Evolutionary conservation across 768 basidiomycete genomes (phyloP).

Genomic region (Arthromyces matolae): DNA sequence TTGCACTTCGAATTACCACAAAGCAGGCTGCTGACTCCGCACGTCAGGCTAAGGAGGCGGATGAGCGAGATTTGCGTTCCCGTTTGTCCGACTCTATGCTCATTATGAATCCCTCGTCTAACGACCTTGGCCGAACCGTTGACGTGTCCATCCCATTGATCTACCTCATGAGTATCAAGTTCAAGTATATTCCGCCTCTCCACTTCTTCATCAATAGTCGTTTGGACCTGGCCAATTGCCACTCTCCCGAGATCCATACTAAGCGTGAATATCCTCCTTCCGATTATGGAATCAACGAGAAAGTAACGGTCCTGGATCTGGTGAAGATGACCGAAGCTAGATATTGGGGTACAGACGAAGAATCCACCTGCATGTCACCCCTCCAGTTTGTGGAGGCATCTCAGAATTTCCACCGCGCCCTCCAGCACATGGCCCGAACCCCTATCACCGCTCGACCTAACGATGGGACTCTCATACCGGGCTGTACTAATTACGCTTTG

Average conservation of each 20-base stretch:
- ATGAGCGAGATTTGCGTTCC: background rate
- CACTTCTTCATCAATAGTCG: conserved; percentile 4
- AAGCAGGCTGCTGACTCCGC: background rate
- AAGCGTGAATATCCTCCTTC: background rate
- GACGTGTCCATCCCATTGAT: conserved; percentile 1
- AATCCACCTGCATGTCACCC: background rate
- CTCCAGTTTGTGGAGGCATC: background rate
- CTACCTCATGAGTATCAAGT: conserved; percentile 1
- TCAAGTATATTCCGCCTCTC: background rate
- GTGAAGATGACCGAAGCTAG: background rate
- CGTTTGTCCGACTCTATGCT: background rate
- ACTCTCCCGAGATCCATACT: background rate
- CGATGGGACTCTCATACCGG: no score
- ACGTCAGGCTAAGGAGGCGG: background rate
- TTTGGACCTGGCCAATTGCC: background rate
- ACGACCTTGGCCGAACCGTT: background rate
- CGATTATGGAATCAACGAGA: no score
- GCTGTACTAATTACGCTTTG: background rate
- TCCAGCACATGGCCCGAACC: background rate
- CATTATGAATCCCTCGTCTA: background rate
- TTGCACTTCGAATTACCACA: background rate
- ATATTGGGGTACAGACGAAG: background rate
- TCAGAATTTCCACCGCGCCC: background rate
- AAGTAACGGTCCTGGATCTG: background rate
- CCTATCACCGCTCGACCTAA: background rate